phyloP scores from a whole-genome alignment of 2,329 filamentous ascomycete species.

The Fusarium sp. region DNA sequence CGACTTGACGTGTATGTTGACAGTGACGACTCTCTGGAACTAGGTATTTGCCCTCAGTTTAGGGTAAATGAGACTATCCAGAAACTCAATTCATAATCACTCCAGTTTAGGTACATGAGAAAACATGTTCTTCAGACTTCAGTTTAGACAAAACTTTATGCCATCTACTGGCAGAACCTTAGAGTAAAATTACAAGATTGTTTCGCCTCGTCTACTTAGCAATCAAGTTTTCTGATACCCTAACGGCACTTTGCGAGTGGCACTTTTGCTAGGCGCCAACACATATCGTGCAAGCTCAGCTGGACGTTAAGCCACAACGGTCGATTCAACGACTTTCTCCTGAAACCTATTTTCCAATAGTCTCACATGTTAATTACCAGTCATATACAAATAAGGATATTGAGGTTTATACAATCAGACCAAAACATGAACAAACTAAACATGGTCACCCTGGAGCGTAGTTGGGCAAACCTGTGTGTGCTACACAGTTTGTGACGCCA shows the following conservation, averaged over 20 bases:
- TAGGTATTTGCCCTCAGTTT: neutral
- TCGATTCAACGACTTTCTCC: neutral
- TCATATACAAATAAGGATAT: neutral
- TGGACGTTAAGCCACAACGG: slow-evolving; percentile 26
- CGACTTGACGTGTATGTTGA: neutral
- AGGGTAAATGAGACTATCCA: neutral
- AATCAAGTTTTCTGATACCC: neutral
- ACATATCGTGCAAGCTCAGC: slow-evolving; percentile 21
- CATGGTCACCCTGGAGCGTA: slow-evolving; percentile 6
- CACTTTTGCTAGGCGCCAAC: slow-evolving; percentile 13
- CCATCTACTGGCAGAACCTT: too few species aligned
- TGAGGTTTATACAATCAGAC: neutral
- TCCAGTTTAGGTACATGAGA: neutral
- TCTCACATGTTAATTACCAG: neutral
- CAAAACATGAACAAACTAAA: neutral
- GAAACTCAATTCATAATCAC: neutral
- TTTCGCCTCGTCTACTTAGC: neutral
- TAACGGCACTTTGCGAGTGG: neutral
- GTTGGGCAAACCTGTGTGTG: neutral
- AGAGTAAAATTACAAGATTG: neutral
- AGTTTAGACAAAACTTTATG: neutral
- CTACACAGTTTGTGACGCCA: neutral
- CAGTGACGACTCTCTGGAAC: neutral
- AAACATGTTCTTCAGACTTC: neutral
- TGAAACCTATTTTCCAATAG: neutral